Evolutionary conservation across 2,329 filamentous ascomycete species (phyloP).

Genomic region (Monosporascus sp.): DNA sequence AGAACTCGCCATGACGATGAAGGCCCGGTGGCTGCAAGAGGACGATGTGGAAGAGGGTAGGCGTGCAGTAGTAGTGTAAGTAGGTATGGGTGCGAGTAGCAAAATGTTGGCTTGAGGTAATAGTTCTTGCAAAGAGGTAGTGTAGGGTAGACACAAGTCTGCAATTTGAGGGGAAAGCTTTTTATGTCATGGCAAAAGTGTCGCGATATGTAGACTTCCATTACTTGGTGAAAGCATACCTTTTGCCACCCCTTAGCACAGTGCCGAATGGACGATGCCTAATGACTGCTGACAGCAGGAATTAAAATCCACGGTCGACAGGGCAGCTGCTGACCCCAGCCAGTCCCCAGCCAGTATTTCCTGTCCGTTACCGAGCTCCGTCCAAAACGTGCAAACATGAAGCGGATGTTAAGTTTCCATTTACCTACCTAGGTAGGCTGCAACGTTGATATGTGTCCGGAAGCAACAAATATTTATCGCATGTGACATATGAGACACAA

Average conservation of each 20-base stretch:
- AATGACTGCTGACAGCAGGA: neutral
- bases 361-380: no score
- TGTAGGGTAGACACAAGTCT: conserved; percentile 1
- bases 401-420: neutral
- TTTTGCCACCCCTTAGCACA: neutral
- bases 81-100: conserved; percentile 1
- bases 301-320: no score
- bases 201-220: conserved; percentile 3
- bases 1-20: neutral
- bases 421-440: no score
- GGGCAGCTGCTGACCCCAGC: no score
- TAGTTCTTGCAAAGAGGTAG: conserved; percentile 7
- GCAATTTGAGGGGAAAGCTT: conserved; percentile 3
- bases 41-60: neutral
- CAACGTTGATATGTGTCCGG: no score
- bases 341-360: no score
- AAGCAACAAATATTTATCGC: no score
- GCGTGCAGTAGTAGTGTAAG: neutral
- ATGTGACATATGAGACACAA: no score
- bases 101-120: neutral
- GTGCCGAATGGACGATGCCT: neutral
- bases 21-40: neutral
- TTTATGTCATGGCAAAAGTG: conserved; percentile 9
- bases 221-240: neutral
- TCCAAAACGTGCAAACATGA: neutral